Evolutionary conservation across 1,284 basidiomycete genomes (phyloP), one percentile per base, ranked within the genome.

Genomic region (Gomphus bonarii): DNA sequence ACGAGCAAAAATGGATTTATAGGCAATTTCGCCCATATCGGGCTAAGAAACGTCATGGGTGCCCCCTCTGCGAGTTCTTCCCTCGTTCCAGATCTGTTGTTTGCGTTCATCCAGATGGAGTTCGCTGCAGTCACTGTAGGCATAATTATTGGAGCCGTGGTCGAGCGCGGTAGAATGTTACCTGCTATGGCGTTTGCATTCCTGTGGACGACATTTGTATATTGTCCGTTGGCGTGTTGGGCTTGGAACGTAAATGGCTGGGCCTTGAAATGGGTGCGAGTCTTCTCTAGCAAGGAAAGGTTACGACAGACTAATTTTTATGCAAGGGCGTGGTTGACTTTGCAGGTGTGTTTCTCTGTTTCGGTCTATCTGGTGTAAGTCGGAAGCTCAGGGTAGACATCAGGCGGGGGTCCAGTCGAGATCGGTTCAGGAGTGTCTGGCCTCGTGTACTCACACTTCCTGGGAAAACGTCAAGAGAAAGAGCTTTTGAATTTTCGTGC

Each of bases 391-490:
- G 20, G 20, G 22, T 44, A 44, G 20, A 44, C 18, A 18, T 44
- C 74, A 77, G 91, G 93, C 51, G 93, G 93, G 46, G 91, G 91
- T 8, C 94, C 94, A 33, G 91, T 97, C 64, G 92, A 97, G 70
- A 92, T 97, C 63, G 88, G 88, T 51, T 93, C 89, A 58, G 94
- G 94, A 49, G 82, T 91, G 48, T 85, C 83, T 31, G 91, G 91
- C 44, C 76, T 95, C 49, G 91, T 91, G 1, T 93, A 88, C 70
- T 87, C 92, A n/a, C 91, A 84, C 87, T 81, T 85, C 28, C 75
- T 89, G 55, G 86, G 86, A 22, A 79, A 80, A 31, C 75, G 87
- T 54, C 81, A 83, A 68, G 86, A 94, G 60, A 85, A 85, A 46
- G 88, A 95, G 66, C 74, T 91, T 25, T 74, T 91, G 63, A 87